Evolutionary conservation across 345 rosid species (phyloP), one percentile per base, ranked within the genome.

Genomic region (Eucalyptus cloeziana): DNA sequence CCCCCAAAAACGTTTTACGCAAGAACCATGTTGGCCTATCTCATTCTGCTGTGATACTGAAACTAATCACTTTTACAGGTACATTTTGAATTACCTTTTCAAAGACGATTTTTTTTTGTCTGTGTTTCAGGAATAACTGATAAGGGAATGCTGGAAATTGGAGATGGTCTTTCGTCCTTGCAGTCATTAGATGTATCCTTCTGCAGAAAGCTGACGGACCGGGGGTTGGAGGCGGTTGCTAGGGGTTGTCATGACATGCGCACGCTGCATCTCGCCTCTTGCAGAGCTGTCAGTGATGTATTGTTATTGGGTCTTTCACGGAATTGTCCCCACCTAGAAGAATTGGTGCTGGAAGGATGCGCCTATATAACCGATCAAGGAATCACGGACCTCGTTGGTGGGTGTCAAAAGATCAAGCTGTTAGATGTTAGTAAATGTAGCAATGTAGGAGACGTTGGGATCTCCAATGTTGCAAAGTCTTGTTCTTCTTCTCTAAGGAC

Each of bases 371-470:
- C 95, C 86, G 98, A 96, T 90, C 81, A 89, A 43, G 99, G 99
- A 58, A 93, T 98, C 24, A 87, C 90, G 51, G 93, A 93, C 91
- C 97, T 96, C 87, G 98, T 95, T 30, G 90, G 89, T 54, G 97
- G 98, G 11, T 98, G 99, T 86, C 94, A 85, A 54, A 93, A 86
- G 87, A 95, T 98, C 47, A 93, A 89, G 31, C 89, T 87, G 89
- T 92, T 98, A 87, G 99, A 98, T 88, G 88, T 98, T 54, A 96
- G 94, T 90, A 96, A 97, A 91, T 97, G 99, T 93, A 95, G 92
- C 92, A 93, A 93, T 88, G 91, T 98, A 25, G 99, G 99, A 71
- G 97, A 96, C 54, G 50, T 58, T 27, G 98, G 99, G 85, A 89
- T 98, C 89, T 95, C 96, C 31, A 90, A 89, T 60, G 94, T 98